phyloP scores from a whole-genome alignment of 257 asterid species.

The Nicotiana knightiana region DNA sequence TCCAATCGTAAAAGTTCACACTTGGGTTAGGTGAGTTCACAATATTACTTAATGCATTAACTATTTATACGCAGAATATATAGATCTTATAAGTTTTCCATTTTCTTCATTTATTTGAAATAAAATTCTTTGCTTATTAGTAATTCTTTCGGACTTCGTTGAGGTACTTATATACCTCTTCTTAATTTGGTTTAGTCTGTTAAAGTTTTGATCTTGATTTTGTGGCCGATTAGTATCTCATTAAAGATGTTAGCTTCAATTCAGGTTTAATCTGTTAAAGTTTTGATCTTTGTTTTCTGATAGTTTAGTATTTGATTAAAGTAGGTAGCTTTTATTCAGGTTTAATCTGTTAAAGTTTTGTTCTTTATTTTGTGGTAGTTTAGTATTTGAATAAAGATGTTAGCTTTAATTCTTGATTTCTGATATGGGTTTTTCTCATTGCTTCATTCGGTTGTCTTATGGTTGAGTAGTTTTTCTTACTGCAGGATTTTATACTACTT shows the following conservation, averaged over 20 bases:
- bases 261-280: background rate
- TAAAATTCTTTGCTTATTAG: background rate
- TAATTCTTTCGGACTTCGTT: background rate
- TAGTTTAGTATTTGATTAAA: background rate
- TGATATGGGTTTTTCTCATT: background rate
- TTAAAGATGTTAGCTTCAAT: too few relatives aligned
- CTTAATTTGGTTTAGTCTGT: background rate
- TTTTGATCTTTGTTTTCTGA: background rate
- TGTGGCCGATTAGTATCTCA: background rate
- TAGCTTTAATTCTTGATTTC: background rate
- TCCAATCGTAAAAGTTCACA: background rate
- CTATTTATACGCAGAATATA: too few relatives aligned
- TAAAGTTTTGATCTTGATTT: background rate
- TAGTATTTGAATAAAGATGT: background rate
- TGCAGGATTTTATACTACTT: background rate
- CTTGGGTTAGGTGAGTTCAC: background rate
- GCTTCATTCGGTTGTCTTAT: background rate
- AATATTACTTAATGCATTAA: background rate
- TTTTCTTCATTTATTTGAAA: background rate
- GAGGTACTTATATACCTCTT: slow-evolving; percentile 16
- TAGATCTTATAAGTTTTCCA: background rate
- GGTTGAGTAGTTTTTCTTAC: background rate
- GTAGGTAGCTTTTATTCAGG: background rate
- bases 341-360: background rate
- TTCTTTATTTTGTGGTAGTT: background rate